These are phyloP conservation scores for Pyrenula massariospora DNA, from an alignment of 495 filamentous ascomycete species.

Conservation along the genomic window DNA sequence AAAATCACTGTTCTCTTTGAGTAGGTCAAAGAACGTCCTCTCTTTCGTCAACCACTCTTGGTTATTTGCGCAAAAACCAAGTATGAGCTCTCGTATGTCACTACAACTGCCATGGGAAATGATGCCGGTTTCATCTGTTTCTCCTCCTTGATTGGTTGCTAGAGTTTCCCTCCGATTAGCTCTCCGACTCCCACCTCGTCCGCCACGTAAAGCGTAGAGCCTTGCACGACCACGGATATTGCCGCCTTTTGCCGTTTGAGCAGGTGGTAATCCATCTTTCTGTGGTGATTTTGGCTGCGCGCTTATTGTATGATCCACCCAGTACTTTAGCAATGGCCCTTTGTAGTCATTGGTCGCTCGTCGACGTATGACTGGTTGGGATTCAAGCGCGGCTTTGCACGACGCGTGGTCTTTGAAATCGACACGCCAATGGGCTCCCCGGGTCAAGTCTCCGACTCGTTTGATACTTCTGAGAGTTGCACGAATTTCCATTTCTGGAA, in stretches of 20 bases:
- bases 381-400: neutral
- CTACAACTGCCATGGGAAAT: too few relatives aligned
- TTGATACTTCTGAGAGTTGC: neutral
- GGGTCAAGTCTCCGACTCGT: neutral
- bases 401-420: neutral
- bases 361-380: neutral
- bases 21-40: neutral
- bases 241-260: neutral
- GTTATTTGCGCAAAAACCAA: neutral
- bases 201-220: too few relatives aligned
- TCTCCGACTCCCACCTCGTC: neutral
- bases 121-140: neutral
- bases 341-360: neutral
- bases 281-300: neutral
- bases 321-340: neutral
- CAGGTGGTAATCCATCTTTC: neutral
- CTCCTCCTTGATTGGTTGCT: neutral
- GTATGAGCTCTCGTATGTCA: neutral
- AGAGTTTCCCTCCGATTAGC: neutral
- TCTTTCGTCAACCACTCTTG: neutral
- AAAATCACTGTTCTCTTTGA: neutral
- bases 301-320: neutral
- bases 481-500: too few relatives aligned
- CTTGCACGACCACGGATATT: neutral
- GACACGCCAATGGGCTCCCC: neutral